Evolutionary conservation across 805 yeast genomes (phyloP), one percentile per base, ranked within the genome.

Genomic region (Yamadazyma philogaea): DNA sequence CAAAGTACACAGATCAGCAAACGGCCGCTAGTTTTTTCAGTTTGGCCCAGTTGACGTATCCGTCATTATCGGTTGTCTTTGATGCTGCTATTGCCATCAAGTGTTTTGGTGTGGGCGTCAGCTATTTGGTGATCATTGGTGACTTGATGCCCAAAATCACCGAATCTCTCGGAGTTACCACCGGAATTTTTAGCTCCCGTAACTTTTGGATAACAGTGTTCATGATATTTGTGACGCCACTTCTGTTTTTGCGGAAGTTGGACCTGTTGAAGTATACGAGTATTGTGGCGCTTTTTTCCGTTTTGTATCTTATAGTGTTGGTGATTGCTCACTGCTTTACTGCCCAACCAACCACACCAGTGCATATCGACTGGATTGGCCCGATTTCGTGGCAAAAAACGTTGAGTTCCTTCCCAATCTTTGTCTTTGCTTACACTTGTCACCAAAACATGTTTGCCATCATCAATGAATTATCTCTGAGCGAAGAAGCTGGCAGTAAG

Each of bases 401-500:
- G 6, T 63, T 83, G 44, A 73, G 84, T 18, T 79, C 88, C 6
- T 81, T 86, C 53, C 84, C 87, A 19, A 82, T 86, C 43, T 75
- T 85, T 28, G 82, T 86, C 11, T 82, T 86, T 61, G 93, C 95
- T 1, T 86, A 76, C 60, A 84, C 91, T 0, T 88, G 93, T 39
- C 84, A 84, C 45, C 91, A 86, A 65, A 86, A 84, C 61, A 78
- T 85, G 72, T 84, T 82, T 57, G 81, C 88, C 7, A 83, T 86
- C 40, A 77, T 82, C 54, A 81, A 83, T 54, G 95, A 86, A 60
- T 66, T 84, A 48, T 51, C 59, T 41, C 63, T 66, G n/a, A 53
- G 52, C 51, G 72, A 61, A 7, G 47, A 27, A 2, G 60, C 52
- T 27, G 73, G 72, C 20, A 60, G 68, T 31, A 68, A 61, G 49